Base-by-base conservation (phyloP, 2,329 filamentous ascomycete species). In the Diaporthe australafricana region DNA sequence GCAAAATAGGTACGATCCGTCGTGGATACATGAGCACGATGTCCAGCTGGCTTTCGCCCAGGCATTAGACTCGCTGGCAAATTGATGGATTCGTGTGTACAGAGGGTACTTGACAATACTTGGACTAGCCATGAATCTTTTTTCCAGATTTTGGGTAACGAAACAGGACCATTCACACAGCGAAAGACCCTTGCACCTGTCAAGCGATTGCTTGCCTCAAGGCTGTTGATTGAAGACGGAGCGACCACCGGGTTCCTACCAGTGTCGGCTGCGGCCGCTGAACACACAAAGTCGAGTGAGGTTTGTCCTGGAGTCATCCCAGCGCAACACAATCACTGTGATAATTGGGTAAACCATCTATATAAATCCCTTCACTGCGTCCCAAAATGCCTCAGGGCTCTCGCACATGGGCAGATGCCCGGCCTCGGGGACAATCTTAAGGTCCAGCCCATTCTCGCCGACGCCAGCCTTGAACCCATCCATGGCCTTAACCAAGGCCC, bases 351-450 rank as follows among this genome's bases (percentile, higher is more conserved):
- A 20, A 20, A 20, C 5, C 27, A 2, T 42, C 50, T 69, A 87
- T 72, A 94, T 75, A 74, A 93, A 93, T 11, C 80, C 83, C 52
- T 85, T 83, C 2, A 96, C 84, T 56, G 89, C 89, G 35, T 87
- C 83, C 79, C 91, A 91, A 79, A 95, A 95, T 5, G 87, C 90
- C 70, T 85, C 82, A 0, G 93, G 91, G 75, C 90, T 88, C 82
- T 97, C 94, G 60, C 91, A 91, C 93, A 97, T 97, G 0, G 94
- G 94, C 77, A 97, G 81, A 83, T 97, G 94, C 0, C 94, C 94
- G 0, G 94, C 90, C 11, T 87, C 84, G 0, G 93, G 88, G 12
- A 97, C 88, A 71, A 93, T 81, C 79, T 87, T 89, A 75, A 95
- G 86, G 72, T 89, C 86, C 0, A 87, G 87, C 0, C 87, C 89